phyloP scores from a whole-genome alignment of 2,329 filamentous ascomycete species.

The Sporothrix sp. region DNA sequence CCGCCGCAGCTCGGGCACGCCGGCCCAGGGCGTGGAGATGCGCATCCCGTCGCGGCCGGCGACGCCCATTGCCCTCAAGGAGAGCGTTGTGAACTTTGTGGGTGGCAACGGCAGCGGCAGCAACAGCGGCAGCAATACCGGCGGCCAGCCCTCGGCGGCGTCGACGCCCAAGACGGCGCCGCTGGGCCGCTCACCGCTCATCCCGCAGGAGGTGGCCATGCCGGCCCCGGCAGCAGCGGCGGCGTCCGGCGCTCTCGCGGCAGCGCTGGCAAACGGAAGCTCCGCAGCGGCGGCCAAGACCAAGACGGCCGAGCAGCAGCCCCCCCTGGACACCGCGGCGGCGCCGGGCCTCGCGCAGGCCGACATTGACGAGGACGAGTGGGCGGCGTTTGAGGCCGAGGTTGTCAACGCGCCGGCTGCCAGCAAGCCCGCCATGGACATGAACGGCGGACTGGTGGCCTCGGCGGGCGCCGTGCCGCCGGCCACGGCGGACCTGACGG shows the following conservation, averaged over 20 bases:
- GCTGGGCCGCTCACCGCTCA: conserved; percentile 30
- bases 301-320: background rate
- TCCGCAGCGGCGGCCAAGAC: conserved; percentile 7
- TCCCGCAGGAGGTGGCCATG: conserved; percentile 21
- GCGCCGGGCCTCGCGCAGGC: conserved; percentile 8
- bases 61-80: conserved; percentile 38
- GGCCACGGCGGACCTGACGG: conserved; percentile 42
- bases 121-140: background rate
- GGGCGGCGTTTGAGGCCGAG: conserved; percentile 80
- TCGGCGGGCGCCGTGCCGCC: conserved; percentile 58
- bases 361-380: conserved; percentile 63
- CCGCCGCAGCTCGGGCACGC: conserved; percentile 42
- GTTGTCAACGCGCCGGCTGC: conserved; percentile 43
- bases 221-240: conserved; percentile 3
- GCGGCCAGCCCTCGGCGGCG: conserved; percentile 26
- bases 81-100: conserved; percentile 1
- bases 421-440: background rate
- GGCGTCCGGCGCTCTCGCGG: background rate
- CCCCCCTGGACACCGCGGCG: background rate
- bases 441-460: conserved; percentile 43
- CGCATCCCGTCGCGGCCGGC: conserved; percentile 55
- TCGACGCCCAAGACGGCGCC: conserved; percentile 33
- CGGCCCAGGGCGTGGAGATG: conserved; percentile 47
- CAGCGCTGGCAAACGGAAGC: conserved; percentile 17
- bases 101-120: conserved; percentile 17